Conservation (phyloP, 805 yeast genomes). For the Candida nonsorbophila region DNA sequence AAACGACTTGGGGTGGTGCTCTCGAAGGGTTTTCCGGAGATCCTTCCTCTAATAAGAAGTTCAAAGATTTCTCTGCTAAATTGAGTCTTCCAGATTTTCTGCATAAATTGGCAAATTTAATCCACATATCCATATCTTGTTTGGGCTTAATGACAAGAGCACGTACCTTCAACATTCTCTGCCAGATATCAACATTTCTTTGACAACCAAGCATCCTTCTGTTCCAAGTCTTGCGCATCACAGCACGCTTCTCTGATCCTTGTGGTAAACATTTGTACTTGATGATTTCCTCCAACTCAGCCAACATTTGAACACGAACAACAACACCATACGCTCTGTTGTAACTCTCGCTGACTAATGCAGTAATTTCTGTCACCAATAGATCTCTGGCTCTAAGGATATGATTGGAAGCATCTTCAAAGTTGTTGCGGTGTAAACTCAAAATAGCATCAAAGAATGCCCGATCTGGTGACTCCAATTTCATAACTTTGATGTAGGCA, state of each 20-base stretch:
- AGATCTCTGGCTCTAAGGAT: slow-evolving; percentile 83
- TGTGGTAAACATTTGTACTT: slow-evolving; percentile 81
- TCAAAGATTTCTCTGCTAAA: slow-evolving; percentile 86
- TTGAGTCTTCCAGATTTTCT: slow-evolving; percentile 91
- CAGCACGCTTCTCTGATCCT: slow-evolving; percentile 70
- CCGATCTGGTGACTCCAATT: slow-evolving; percentile 86
- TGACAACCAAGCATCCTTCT: slow-evolving; percentile 90
- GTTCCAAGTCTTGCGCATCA: slow-evolving; percentile 90
- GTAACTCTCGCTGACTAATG: slow-evolving; percentile 91
- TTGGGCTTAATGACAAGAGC: slow-evolving; percentile 91
- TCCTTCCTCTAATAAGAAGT: slow-evolving; percentile 70
- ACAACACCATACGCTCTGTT: slow-evolving; percentile 96
- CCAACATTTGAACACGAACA: slow-evolving; percentile 94
- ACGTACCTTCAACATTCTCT: slow-evolving; percentile 86
- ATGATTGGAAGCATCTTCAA: slow-evolving; percentile 72
- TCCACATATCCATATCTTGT: slow-evolving; percentile 97
- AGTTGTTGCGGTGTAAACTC: slow-evolving; percentile 79
- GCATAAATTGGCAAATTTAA: slow-evolving; percentile 93
- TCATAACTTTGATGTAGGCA: slow-evolving; percentile 84
- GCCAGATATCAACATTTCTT: slow-evolving; percentile 98
- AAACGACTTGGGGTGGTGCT: slow-evolving; percentile 95
- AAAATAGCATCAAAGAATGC: slow-evolving; percentile 92
- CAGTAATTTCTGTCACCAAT: slow-evolving; percentile 88
- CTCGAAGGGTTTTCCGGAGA: slow-evolving; percentile 59
- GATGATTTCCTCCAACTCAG: slow-evolving; percentile 93